These are phyloP conservation scores for Leishmania aethiopica DNA, from an alignment of 208 protist genomes.

Conservation along the genomic window DNA sequence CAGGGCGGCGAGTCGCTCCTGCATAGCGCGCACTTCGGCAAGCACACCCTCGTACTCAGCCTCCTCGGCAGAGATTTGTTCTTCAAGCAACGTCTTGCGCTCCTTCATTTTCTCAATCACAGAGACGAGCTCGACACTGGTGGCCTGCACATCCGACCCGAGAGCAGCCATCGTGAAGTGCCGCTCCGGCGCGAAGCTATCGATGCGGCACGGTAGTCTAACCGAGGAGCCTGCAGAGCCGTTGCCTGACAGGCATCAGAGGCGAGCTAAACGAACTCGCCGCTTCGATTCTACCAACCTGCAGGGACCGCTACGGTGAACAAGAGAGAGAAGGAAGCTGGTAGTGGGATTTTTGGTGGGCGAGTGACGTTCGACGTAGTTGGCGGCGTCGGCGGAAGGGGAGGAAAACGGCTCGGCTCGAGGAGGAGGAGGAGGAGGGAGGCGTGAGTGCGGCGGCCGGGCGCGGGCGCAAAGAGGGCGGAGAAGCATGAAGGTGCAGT, in stretches of 20 bases:
- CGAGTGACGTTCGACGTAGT: neutral
- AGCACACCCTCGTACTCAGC: conserved; percentile 58
- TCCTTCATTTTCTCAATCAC: conserved; percentile 92
- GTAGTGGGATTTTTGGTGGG: neutral
- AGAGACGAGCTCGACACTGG: conserved; percentile 86
- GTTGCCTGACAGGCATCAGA: neutral
- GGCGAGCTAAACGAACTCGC: neutral
- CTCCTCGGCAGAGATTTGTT: conserved; percentile 77
- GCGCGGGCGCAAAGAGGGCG: neutral
- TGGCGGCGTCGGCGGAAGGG: neutral
- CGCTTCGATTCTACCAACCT: neutral
- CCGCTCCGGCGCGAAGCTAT: neutral
- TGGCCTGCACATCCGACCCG: conserved; percentile 81
- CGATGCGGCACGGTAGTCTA: too few species aligned
- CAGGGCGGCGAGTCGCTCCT: conserved; percentile 43
- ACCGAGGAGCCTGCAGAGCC: neutral
- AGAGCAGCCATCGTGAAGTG: conserved; percentile 64
- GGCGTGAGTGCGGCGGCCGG: neutral
- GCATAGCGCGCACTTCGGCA: conserved; percentile 58
- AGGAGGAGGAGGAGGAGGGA: neutral
- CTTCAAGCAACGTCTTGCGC: conserved; percentile 60
- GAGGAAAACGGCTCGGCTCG: neutral
- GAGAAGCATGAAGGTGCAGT: neutral
- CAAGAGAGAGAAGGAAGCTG: neutral
- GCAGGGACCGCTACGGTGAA: neutral